Base-by-base conservation (phyloP, 768 basidiomycete species). In the Tylopilus sp. region DNA sequence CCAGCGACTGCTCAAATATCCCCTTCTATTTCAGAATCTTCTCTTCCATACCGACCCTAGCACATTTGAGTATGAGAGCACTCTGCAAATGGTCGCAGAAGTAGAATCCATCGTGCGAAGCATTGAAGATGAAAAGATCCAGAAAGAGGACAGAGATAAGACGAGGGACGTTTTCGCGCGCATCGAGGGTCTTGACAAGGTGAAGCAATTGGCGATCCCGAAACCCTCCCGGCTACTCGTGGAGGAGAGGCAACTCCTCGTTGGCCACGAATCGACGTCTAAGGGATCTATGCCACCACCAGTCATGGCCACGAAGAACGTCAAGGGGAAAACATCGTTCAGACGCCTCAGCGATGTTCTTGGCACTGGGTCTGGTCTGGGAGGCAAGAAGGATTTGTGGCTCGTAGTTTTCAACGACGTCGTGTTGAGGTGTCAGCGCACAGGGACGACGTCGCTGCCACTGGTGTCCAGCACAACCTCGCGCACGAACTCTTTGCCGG, bases 51-150 rank as follows among this genome's bases (percentile, higher is more conserved):
- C 95, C 17, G 97, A 99, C 61, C 94, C 97, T 2, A 94, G 91
- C 56, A 93, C 95, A 4, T 94, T 88, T 62, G 97, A 99, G 71
- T 99, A 97, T 65, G 97, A 99, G 69, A 88, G 87, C 64, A 97
- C 95, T 12, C 74, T 95, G 38, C 86, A 88, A 66, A 95, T 98
- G 91, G 94, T 98, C 1, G 91, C 93, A 18, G 94, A 98, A 69
- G 91, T 99, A 7, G 97, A 99, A 72, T 85, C 80, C 18, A 95
- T 98, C 61, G 95, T 99, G 43, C 80, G 95, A 40, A 91, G 89
- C 55, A 98, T 99, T 50, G 95, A 99, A 69, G 95, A 98, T 61
- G 94, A 99, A 75, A 98, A 98, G 76, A 89, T 93, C 49, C 88
- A 90, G 66, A 91, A 92, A 69, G 95, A 98, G 65, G 93, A 95